Percentiles rank a stretch among this genome's conserved stretches.
phyloP scores from a whole-genome alignment of 2,329 filamentous ascomycete genomes.

The Cyphellophora europaea region DNA sequence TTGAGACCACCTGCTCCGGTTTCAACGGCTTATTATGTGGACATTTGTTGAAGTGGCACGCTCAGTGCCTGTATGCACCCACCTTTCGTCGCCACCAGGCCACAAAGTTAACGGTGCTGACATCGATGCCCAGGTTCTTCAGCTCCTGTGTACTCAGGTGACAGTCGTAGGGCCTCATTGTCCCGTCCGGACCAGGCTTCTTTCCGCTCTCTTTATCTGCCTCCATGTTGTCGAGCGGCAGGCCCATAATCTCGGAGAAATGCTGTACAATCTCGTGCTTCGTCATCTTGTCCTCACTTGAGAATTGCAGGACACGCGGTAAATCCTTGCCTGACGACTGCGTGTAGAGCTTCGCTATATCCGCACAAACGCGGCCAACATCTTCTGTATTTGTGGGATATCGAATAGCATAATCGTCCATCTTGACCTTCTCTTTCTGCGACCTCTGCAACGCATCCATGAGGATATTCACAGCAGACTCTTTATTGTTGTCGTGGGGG shows the following conservation, averaged over 20 bases:
- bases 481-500: constrained; percentile 42
- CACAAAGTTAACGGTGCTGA: constrained; percentile 64
- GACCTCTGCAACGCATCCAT: constrained; percentile 68
- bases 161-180: constrained; percentile 67
- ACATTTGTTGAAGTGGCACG: too few species aligned
- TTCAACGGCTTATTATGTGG: too few species aligned
- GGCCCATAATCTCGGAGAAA: constrained; percentile 69
- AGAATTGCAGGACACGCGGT: constrained; percentile 71
- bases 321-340: constrained; percentile 34
- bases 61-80: constrained; percentile 19
- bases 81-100: constrained; percentile 69
- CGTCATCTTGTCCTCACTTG: constrained; percentile 74
- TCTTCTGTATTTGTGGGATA: constrained; percentile 89
- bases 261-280: constrained; percentile 81
- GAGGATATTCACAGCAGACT: constrained; percentile 76
- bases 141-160: constrained; percentile 71
- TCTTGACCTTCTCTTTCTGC: constrained; percentile 56
- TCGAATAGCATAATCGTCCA: constrained; percentile 78
- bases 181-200: constrained; percentile 15
- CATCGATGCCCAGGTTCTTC: constrained; percentile 63
- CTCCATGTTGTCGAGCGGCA: constrained; percentile 59
- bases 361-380: constrained; percentile 67
- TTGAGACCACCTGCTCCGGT: too few species aligned
- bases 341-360: constrained; percentile 63
- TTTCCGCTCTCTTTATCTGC: constrained; percentile 54